Conservation (phyloP, 208 protist genomes). For the Blastocrithidia nonstop region DNA sequence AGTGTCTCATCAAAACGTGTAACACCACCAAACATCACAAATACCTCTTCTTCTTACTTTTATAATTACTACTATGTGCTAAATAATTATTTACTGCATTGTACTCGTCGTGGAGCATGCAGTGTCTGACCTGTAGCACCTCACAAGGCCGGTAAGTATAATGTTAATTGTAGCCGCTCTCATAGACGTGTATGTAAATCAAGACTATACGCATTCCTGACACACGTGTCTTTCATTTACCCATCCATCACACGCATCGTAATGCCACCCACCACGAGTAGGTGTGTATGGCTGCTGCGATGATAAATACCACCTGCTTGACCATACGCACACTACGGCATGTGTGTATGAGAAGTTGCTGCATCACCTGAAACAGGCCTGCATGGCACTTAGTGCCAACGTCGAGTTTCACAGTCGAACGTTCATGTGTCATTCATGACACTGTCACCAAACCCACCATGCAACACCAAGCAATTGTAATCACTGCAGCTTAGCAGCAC, state of each 20-base stretch:
- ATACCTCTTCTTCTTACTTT: slow-evolving; percentile 32
- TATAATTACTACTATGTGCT: too few species aligned
- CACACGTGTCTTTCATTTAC: slow-evolving; percentile 8
- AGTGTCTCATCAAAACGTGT: slow-evolving; percentile 8
- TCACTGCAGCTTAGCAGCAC: slow-evolving; percentile 16
- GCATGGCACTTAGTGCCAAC: slow-evolving; percentile 23
- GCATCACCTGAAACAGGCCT: background rate
- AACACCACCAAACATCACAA: slow-evolving; percentile 61
- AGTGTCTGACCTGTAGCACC: slow-evolving; percentile 29
- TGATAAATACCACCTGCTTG: slow-evolving; percentile 21
- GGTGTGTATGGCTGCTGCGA: slow-evolving; percentile 9
- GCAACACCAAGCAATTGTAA: slow-evolving; percentile 24
- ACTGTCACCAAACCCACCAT: slow-evolving; percentile 23
- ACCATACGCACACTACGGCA: slow-evolving; percentile 38
- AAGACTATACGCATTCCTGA: slow-evolving; percentile 12
- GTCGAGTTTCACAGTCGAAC: slow-evolving; percentile 13
- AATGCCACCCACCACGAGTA: slow-evolving; percentile 33
- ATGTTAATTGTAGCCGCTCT: slow-evolving; percentile 10
- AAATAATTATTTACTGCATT: background rate
- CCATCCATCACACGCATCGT: too few species aligned
- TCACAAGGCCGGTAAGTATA: slow-evolving; percentile 14
- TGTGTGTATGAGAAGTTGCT: too few species aligned
- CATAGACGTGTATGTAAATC: slow-evolving; percentile 18
- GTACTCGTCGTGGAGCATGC: slow-evolving; percentile 4
- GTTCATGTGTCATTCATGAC: slow-evolving; percentile 49